These are phyloP conservation scores for Lactifluus piperatus DNA, from an alignment of 768 basidiomycete species.

Conservation along the genomic window DNA sequence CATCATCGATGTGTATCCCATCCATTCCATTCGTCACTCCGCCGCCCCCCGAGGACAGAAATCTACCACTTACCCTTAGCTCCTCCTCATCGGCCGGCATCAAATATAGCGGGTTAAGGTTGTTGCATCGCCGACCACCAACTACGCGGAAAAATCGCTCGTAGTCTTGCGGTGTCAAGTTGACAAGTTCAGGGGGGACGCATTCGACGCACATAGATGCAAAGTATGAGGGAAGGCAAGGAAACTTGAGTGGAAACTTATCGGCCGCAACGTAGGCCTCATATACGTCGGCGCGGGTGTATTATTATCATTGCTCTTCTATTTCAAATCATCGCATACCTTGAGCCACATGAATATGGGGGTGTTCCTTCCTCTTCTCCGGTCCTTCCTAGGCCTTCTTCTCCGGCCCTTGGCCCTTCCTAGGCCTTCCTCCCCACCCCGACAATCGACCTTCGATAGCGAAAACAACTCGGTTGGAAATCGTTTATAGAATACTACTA, in stretches of 20 bases:
- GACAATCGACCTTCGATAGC: conserved; percentile 15
- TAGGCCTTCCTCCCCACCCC: not conserved
- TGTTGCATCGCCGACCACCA: conserved; percentile 47
- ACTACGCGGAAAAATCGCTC: conserved; percentile 45
- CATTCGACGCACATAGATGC: conserved; percentile 29
- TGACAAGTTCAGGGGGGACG: conserved; percentile 31
- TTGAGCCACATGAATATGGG: too few relatives aligned
- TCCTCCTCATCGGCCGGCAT: conserved; percentile 63
- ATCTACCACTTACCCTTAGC: conserved; percentile 37
- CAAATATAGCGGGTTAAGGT: conserved; percentile 47
- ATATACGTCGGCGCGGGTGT: conserved; percentile 18
- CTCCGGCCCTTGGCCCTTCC: not conserved
- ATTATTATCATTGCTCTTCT: not conserved
- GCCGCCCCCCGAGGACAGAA: not conserved
- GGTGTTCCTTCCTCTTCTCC: not conserved
- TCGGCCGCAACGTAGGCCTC: conserved; percentile 1
- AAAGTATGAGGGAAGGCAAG: not conserved
- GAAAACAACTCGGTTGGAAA: conserved; percentile 13
- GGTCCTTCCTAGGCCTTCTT: not conserved
- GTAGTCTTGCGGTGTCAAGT: conserved; percentile 33
- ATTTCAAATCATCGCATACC: conserved; percentile 19
- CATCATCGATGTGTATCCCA: too few relatives aligned
- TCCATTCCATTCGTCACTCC: not conserved
- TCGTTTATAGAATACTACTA: conserved; percentile 5
- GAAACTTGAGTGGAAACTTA: not conserved